Percentiles rank a stretch among this genome's conserved stretches.
Evolutionary conservation across 257 asterid species (phyloP).

Genomic region (Henckelia pumila): DNA sequence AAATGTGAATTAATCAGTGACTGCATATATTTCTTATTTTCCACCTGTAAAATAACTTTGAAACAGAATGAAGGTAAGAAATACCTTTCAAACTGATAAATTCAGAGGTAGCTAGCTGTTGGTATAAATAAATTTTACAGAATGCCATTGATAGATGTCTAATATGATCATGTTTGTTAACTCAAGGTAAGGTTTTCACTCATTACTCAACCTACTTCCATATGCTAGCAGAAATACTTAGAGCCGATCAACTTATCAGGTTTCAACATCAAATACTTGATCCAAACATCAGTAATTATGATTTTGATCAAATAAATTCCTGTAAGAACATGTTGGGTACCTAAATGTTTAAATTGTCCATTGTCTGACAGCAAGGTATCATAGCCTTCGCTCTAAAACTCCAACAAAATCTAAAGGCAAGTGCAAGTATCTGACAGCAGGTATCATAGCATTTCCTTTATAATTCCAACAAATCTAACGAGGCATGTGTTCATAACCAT

Average conservation of each 20-base stretch:
- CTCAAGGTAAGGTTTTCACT: not conserved
- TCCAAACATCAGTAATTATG: not conserved
- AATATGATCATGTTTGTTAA: not conserved
- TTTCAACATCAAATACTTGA: not conserved
- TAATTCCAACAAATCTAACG: too few species aligned
- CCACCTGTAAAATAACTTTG: too few species aligned
- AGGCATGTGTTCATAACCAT: too few species aligned
- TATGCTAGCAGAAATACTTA: not conserved
- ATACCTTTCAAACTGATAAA: not conserved
- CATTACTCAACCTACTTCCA: not conserved
- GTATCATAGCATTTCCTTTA: too few species aligned
- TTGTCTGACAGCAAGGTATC: too few species aligned
- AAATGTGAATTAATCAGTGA: too few species aligned
- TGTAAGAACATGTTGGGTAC: not conserved
- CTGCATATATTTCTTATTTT: too few species aligned
- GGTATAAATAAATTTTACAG: not conserved
- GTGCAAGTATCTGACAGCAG: too few species aligned
- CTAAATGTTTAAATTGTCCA: too few species aligned
- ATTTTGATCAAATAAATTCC: not conserved
- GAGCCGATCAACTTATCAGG: not conserved
- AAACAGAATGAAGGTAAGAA: not conserved
- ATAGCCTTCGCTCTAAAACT: too few species aligned
- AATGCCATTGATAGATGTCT: not conserved
- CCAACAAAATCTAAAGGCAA: too few species aligned
- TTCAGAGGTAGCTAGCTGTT: not conserved